Conservation (phyloP, 805 yeast species). For the Grigorovia yakushimaensis region DNA sequence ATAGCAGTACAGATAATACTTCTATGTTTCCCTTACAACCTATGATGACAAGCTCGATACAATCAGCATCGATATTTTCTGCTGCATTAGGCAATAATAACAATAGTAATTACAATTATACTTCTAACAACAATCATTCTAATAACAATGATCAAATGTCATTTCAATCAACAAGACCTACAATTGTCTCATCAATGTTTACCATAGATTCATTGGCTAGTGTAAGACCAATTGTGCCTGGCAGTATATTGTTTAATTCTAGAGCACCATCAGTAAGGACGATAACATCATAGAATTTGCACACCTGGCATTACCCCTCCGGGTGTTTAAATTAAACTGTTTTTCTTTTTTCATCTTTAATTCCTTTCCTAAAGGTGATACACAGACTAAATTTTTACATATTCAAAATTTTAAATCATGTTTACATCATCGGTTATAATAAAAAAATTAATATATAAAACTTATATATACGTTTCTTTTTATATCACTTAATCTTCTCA, state of each 20-base stretch:
- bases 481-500: no score
- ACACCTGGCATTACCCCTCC: neutral
- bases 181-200: constrained; percentile 26
- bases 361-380: no score
- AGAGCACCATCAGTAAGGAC: constrained; percentile 9
- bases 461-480: neutral
- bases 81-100: neutral
- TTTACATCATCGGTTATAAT: neutral
- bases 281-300: constrained; percentile 11
- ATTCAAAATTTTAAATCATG: neutral
- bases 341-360: no score
- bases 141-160: neutral
- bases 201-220: constrained; percentile 48
- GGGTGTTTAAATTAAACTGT: no score
- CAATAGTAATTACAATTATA: neutral
- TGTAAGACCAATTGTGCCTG: constrained; percentile 62
- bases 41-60: neutral
- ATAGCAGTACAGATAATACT: neutral
- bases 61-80: neutral
- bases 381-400: neutral
- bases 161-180: constrained; percentile 29
- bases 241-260: constrained; percentile 36
- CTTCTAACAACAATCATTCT: no score
- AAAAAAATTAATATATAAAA: no score
- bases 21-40: neutral